phyloP scores from a whole-genome alignment of 129 eudicot genomes.

The Flaveria brownii region DNA sequence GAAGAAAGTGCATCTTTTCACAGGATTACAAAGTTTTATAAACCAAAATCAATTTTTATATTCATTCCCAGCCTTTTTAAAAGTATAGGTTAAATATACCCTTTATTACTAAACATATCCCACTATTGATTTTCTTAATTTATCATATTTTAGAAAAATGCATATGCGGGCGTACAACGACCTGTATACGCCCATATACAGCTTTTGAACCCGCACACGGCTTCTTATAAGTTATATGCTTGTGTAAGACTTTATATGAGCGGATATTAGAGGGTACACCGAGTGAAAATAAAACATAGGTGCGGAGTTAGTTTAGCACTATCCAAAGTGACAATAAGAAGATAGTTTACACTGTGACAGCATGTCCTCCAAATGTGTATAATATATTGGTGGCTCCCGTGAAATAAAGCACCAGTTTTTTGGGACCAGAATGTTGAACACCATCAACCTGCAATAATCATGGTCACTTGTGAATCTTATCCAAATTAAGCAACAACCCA shows the following conservation, averaged over 20 bases:
- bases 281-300: too few species aligned
- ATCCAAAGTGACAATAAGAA: conserved; percentile 10
- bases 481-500: conserved; percentile 24
- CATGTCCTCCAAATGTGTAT: conserved; percentile 92
- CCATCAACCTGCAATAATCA: conserved; percentile 62
- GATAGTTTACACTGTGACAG: conserved; percentile 76
- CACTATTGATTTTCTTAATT: too few species aligned
- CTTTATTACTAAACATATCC: too few species aligned
- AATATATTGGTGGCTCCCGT: conserved; percentile 91
- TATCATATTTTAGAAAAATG: too few species aligned
- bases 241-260: too few species aligned
- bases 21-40: conserved; percentile 6
- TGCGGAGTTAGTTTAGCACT: not conserved
- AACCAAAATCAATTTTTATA: conserved; percentile 8
- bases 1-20: conserved; percentile 32
- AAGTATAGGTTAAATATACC: too few species aligned
- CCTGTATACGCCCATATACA: too few species aligned
- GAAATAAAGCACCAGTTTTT: conserved; percentile 68
- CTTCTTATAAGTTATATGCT: too few species aligned
- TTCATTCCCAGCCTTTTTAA: not conserved
- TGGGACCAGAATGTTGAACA: conserved; percentile 81
- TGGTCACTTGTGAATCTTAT: conserved; percentile 11
- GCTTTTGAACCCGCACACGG: too few species aligned
- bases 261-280: too few species aligned
- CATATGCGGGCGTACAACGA: too few species aligned